A percentile compares a stretch with the other conserved stretches of the same genome.
These are phyloP conservation scores for Eragrostis curvula DNA, from an alignment of 176 grass and related monocot species.

Conservation along the genomic window DNA sequence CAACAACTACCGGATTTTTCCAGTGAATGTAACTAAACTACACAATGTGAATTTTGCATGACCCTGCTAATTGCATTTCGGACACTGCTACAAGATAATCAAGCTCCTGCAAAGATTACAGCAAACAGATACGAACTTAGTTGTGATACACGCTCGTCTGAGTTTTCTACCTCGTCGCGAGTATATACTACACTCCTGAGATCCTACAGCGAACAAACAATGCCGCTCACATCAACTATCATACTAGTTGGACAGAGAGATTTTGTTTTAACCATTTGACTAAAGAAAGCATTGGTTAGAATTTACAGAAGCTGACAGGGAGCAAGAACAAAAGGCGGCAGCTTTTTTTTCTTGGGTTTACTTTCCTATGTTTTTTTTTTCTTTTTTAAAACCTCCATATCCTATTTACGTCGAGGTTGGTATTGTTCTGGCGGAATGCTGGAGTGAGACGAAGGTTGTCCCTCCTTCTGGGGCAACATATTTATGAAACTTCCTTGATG, in stretches of 20 bases:
- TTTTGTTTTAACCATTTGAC: slow-evolving; percentile 40
- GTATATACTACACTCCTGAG: slow-evolving; percentile 28
- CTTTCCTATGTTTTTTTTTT: slow-evolving; percentile 54
- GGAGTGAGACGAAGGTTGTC: slow-evolving; percentile 75
- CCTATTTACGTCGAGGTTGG: slow-evolving; percentile 82
- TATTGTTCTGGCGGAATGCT: slow-evolving; percentile 82
- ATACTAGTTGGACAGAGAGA: slow-evolving; percentile 27
- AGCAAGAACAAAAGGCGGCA: slow-evolving; percentile 48
- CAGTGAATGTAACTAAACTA: too few relatives aligned
- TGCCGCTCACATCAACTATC: slow-evolving; percentile 28
- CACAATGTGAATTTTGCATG: neutral
- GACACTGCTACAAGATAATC: neutral
- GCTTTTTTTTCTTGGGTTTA: slow-evolving; percentile 47
- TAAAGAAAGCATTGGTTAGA: slow-evolving; percentile 55
- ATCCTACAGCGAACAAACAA: slow-evolving; percentile 27
- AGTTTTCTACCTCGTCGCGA: slow-evolving; percentile 29
- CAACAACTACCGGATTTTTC: too few relatives aligned
- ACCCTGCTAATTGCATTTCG: neutral
- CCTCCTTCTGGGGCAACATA: slow-evolving; percentile 83
- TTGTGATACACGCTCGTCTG: slow-evolving; percentile 31
- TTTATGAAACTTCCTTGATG: slow-evolving; percentile 91
- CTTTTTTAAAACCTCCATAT: slow-evolving; percentile 55
- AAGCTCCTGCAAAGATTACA: slow-evolving; percentile 31
- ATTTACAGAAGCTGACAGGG: slow-evolving; percentile 54
- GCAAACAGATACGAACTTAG: neutral